Evolutionary conservation across 1,284 basidiomycete species (phyloP), one percentile per base, ranked within the genome.

Genomic region (Puccinia hordei): DNA sequence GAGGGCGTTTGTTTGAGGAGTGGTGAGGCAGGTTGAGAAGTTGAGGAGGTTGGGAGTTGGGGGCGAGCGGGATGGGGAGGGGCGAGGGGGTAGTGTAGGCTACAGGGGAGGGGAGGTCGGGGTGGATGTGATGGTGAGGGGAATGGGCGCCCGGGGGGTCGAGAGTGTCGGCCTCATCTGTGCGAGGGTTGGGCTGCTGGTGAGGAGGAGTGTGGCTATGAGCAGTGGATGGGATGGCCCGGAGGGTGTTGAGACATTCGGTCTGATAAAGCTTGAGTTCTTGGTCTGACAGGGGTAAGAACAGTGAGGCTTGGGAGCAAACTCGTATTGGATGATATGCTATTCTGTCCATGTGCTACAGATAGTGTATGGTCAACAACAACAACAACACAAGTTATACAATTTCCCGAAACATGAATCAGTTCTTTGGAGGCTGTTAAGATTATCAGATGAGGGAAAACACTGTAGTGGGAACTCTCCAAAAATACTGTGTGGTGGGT

Each of bases 261-360:
- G 33, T 57, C 35, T 65, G 41, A 55, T 80, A 80, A 33, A 65
- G 12, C n/a, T 73, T 46, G 5, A 80, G 57, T 30, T 80, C 78
- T 4, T 59, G 41, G 30, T 80, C 41, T 15, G 78, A 72, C 24
- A 61, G 49, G 1, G 78, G 78, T 24, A 80, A 33, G 46, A 73
- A 80, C 19, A 80, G 78, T 6, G 78, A 80, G 41, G 78, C 61
- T 9, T 68, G 69, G 46, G 38, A 57, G 27, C 30, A 49, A 2
- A 80, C 55, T 4, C 78, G 53, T 12, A 65, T 41, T 4, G 78
- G 78, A 44, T 80, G 78, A 55, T 80, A 80, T n/a, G 78, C 78
- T 30, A 80, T 80, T 41, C 51, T 69, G 38, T 79, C 76, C 75
- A 77, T 77, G n/a, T n/a, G 22, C 63, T 46, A 19, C 59, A 38